Evolutionary conservation across 2,329 filamentous ascomycete species (phyloP), one percentile per base, ranked within the genome.

Genomic region (Colletotrichum sp.): DNA sequence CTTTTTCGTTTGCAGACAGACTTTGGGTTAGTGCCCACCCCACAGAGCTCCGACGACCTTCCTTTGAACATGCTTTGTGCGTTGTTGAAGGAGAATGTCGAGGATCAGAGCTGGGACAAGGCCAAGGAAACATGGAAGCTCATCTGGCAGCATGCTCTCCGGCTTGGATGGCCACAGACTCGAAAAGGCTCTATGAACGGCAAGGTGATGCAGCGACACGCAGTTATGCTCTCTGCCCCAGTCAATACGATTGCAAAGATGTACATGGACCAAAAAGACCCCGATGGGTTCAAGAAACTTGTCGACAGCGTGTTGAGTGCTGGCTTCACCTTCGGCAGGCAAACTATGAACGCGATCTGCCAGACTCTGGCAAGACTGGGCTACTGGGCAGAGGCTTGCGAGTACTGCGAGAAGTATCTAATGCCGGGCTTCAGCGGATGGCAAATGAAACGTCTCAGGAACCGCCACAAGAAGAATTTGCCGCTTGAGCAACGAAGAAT

Each of bases 351-450:
- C 82, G 88, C 90, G 67, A 93, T 95, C 78, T 89, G 98, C 71
- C 91, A 94, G 80, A 84, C 89, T 67, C 91, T 98, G 32, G 91
- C 92, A 28, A 86, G 88, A 16, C 88, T 92, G 70, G 89, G 90
- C 62, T 88, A 90, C 62, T 89, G 90, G 80, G 85, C 91, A 64
- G 88, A 93, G 24, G 96, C 96, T 48, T 98, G 97, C 84, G 82
- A 86, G 26, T 85, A 93, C 68, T 96, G 95, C 82, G 96, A 99
- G 85, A 85, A 88, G 30, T 91, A 92, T 76, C 92, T 99, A 71
- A 98, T 98, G 90, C 89, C 91, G 2, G 88, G 91, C 39, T 98
- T 96, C 90, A 90, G 91, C 13, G 95, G 95, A 28, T 98, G 96
- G 95, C 77, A 80, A n/a, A 18, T 71, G 3, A 79, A 76, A 16